Conservation (phyloP, 1,284 basidiomycete genomes). For the Wolfiporia cocos region DNA sequence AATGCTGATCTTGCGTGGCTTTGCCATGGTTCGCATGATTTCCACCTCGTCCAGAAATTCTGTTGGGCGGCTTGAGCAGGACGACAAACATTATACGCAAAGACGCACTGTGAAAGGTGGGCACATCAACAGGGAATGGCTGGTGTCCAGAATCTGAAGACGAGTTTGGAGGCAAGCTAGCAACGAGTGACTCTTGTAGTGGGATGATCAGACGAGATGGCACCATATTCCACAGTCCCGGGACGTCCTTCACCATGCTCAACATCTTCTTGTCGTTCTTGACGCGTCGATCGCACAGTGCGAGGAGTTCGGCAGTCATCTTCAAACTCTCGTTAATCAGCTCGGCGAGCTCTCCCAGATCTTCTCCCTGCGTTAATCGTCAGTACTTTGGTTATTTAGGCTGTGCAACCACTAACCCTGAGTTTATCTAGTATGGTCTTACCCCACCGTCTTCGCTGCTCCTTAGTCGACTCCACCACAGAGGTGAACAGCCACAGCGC, state of each 20-base stretch:
- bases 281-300: slow-evolving; percentile 56
- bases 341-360: slow-evolving; percentile 34
- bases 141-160: slow-evolving; percentile 62
- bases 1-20: slow-evolving; percentile 90
- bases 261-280: slow-evolving; percentile 43
- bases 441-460: slow-evolving; percentile 58
- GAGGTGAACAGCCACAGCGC: slow-evolving; percentile 92
- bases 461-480: slow-evolving; percentile 81
- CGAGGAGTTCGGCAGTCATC: slow-evolving; percentile 68
- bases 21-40: slow-evolving; percentile 91
- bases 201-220: slow-evolving; percentile 80
- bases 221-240: slow-evolving; percentile 50
- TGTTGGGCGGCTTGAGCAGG: slow-evolving; percentile 22
- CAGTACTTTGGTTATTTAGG: background rate
- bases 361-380: slow-evolving; percentile 20
- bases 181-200: slow-evolving; percentile 89
- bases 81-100: background rate
- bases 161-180: slow-evolving; percentile 76
- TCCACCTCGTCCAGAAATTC: slow-evolving; percentile 82
- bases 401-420: slow-evolving; percentile 37
- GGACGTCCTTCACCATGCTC: slow-evolving; percentile 63
- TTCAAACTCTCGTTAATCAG: slow-evolving; percentile 49
- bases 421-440: slow-evolving; percentile 59
- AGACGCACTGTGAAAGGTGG: slow-evolving; percentile 69
- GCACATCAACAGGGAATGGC: slow-evolving; percentile 78